phyloP scores from a whole-genome alignment of 805 yeast genomes.

The Ogataea glucozyma region DNA sequence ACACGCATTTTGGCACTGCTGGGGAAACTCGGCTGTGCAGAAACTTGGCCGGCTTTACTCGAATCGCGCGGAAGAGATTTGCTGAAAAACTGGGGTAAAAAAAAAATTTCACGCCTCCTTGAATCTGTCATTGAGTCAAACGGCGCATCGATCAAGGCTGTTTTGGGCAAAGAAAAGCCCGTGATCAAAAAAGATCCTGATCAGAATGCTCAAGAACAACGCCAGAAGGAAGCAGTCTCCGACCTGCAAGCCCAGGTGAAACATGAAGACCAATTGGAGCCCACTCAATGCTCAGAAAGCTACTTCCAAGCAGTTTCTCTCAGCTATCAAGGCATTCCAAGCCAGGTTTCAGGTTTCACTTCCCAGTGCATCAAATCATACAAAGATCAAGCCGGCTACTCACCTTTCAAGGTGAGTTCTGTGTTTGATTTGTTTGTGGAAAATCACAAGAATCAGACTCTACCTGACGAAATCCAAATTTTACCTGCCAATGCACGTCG shows the following conservation, averaged over 20 bases:
- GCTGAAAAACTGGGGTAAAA: not conserved
- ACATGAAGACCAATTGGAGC: not conserved
- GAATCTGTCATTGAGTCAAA: conserved; percentile 1
- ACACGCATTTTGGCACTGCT: too few species aligned
- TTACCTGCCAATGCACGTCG: conserved; percentile 4
- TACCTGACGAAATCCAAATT: conserved; percentile 3
- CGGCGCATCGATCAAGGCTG: not conserved
- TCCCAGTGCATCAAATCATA: conserved; percentile 1
- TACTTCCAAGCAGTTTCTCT: conserved; percentile 4
- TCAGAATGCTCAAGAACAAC: too few species aligned
- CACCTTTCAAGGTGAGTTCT: conserved; percentile 8
- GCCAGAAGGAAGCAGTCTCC: too few species aligned
- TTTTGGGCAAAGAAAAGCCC: conserved; percentile 1
- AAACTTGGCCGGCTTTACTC: not conserved
- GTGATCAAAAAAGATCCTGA: conserved; percentile 2
- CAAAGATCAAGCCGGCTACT: conserved; percentile 2
- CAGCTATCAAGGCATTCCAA: conserved; percentile 7
- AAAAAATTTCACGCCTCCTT: not conserved
- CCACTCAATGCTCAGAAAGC: not conserved
- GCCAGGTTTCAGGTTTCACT: conserved; percentile 7
- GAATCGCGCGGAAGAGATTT: not conserved
- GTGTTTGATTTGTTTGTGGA: conserved; percentile 6
- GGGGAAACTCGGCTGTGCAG: too few species aligned
- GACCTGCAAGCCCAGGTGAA: not conserved
- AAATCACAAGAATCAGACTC: not conserved